phyloP scores from a whole-genome alignment of 768 basidiomycete genomes.

The Amanita jacksonii region DNA sequence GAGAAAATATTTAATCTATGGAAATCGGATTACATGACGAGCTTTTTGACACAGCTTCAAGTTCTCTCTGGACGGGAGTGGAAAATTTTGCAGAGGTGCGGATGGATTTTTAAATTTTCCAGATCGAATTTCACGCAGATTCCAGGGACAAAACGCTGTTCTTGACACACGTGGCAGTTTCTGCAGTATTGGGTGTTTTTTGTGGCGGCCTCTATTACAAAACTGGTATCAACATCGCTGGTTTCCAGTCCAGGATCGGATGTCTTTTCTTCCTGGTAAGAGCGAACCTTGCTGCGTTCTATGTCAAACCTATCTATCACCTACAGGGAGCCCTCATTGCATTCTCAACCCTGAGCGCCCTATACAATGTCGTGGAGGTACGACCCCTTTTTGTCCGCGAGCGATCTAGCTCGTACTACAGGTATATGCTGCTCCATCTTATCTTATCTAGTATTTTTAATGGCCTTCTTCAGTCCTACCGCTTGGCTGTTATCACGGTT shows the following conservation, averaged over 20 bases:
- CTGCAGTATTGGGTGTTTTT: slow-evolving; percentile 74
- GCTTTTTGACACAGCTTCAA: slow-evolving; percentile 85
- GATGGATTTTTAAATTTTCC: not conserved
- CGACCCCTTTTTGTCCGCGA: slow-evolving; percentile 87
- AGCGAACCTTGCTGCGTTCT: slow-evolving; percentile 3
- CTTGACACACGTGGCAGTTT: slow-evolving; percentile 64
- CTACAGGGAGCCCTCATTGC: slow-evolving; percentile 78
- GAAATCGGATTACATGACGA: slow-evolving; percentile 46
- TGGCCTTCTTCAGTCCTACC: slow-evolving; percentile 46
- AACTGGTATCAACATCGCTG: slow-evolving; percentile 73
- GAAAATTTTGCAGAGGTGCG: slow-evolving; percentile 65
- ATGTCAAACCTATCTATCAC: slow-evolving; percentile 6
- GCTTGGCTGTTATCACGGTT: slow-evolving; percentile 88
- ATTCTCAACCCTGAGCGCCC: slow-evolving; percentile 82
- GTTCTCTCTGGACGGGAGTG: slow-evolving; percentile 77
- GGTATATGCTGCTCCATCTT: slow-evolving; percentile 28
- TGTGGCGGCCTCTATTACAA: slow-evolving; percentile 86
- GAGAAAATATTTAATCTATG: not conserved
- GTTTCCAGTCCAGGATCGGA: slow-evolving; percentile 91
- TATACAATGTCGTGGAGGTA: slow-evolving; percentile 81
- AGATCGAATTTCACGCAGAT: not conserved
- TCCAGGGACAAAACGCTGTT: slow-evolving; percentile 76
- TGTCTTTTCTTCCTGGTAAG: slow-evolving; percentile 85
- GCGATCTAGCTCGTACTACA: slow-evolving; percentile 78
- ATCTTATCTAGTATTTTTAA: slow-evolving; percentile 3